phyloP scores from a whole-genome alignment of 2,329 filamentous ascomycete species.

The Pseudocercospora musae region DNA sequence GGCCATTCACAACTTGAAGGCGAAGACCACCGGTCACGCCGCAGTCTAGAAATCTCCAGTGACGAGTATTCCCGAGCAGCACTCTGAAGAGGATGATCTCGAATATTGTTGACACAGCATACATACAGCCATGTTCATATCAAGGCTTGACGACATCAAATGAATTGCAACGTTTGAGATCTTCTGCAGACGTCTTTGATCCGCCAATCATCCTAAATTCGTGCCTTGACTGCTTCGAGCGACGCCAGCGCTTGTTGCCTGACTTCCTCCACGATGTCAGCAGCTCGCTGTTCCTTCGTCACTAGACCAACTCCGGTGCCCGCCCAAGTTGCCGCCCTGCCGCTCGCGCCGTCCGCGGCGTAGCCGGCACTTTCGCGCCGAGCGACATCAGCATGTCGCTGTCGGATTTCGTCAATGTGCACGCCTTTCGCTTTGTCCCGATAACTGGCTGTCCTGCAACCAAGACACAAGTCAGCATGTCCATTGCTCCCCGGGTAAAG shows the following conservation, averaged over 20 bases:
- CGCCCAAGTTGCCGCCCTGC: conserved; percentile 60
- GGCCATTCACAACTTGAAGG: not conserved
- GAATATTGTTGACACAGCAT: not conserved
- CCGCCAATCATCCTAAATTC: no score
- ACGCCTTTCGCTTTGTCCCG: conserved; percentile 39
- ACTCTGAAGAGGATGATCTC: not conserved
- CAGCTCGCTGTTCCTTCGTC: conserved; percentile 47
- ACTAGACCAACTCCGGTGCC: conserved; percentile 55
- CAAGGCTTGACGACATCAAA: not conserved
- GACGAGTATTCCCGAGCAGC: not conserved
- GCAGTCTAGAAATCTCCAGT: not conserved
- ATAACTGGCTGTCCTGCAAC: conserved; percentile 48
- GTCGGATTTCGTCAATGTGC: conserved; percentile 42
- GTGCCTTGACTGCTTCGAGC: conserved; percentile 11
- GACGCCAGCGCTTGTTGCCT: conserved; percentile 34
- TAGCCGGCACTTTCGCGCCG: conserved; percentile 48
- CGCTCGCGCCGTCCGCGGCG: conserved; percentile 44
- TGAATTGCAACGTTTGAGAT: not conserved
- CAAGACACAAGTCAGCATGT: not conserved
- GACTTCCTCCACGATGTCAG: conserved; percentile 51
- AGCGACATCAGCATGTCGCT: conserved; percentile 47
- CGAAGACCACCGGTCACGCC: not conserved
- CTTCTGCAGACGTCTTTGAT: not conserved
- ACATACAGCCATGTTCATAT: not conserved
- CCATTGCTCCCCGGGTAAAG: not conserved